phyloP scores from a whole-genome alignment of 169 alveolate genomes.

The Babesia sp. region DNA sequence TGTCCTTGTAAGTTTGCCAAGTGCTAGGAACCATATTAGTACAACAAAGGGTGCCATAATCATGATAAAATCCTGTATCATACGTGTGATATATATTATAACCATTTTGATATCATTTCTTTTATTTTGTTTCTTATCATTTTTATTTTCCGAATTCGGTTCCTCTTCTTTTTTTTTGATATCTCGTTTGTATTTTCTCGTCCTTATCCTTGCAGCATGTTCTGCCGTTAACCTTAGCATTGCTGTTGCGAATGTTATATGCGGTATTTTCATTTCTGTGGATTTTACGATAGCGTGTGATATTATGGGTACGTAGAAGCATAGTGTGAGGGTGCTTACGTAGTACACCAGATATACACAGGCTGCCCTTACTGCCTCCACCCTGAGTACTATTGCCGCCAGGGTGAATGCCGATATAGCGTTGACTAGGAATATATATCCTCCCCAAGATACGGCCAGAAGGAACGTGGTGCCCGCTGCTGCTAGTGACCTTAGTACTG shows the following conservation, averaged over 20 bases:
- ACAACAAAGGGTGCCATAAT: neutral
- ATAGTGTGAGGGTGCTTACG: slow-evolving; percentile 89
- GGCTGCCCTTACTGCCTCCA: slow-evolving; percentile 84
- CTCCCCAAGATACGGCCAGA: slow-evolving; percentile 99
- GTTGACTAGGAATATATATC: slow-evolving; percentile 95
- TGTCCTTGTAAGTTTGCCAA: slow-evolving; percentile 71
- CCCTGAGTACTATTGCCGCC: slow-evolving; percentile 87
- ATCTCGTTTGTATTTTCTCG: neutral
- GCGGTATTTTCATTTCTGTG: slow-evolving; percentile 96
- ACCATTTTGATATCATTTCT: neutral
- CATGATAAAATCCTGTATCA: neutral
- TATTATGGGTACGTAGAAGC: slow-evolving; percentile 95
- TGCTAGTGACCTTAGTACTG: slow-evolving; percentile 79
- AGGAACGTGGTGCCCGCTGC: slow-evolving; percentile 80
- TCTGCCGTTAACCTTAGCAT: slow-evolving; percentile 11
- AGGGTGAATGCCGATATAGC: slow-evolving; percentile 92
- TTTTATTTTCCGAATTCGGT: no score
- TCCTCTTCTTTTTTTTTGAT: neutral
- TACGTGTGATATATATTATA: neutral
- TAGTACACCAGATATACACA: slow-evolving; percentile 91
- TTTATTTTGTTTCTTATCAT: neutral
- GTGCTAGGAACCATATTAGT: neutral
- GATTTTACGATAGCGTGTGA: slow-evolving; percentile 87
- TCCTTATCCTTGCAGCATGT: neutral
- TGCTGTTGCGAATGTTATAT: slow-evolving; percentile 88